phyloP scores from a whole-genome alignment of 202 grass and related monocot species.

The Dendrocalamus latiflorus region DNA sequence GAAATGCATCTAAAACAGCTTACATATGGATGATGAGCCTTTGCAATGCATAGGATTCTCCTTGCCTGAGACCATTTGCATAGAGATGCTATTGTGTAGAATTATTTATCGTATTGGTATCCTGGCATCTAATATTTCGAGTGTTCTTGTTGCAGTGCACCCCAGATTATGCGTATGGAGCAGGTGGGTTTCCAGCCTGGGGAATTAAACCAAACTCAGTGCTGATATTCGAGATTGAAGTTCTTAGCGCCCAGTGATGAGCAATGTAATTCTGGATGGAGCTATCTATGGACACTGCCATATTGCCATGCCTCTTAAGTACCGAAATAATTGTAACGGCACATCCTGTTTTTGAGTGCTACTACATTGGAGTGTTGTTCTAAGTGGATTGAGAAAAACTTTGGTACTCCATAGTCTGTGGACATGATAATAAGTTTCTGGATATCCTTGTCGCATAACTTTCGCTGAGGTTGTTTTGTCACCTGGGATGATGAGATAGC shows the following conservation, averaged over 20 bases:
- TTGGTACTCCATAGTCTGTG: not conserved
- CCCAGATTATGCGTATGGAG: conserved; percentile 91
- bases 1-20: not conserved
- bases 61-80: too few relatives aligned
- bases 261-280: conserved; percentile 1
- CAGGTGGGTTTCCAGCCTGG: conserved; percentile 60
- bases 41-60: conserved; percentile 1
- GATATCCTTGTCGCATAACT: not conserved
- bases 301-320: not conserved
- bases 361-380: too few relatives aligned
- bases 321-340: too few relatives aligned
- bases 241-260: conserved; percentile 38
- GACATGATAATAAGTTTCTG: not conserved
- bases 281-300: not conserved
- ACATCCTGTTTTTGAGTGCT: too few relatives aligned
- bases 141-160: conserved; percentile 57
- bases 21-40: not conserved
- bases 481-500: not conserved
- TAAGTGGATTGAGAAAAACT: too few relatives aligned
- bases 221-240: too few relatives aligned
- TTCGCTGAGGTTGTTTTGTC: not conserved
- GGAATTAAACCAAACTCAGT: conserved; percentile 73
- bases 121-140: not conserved
- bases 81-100: not conserved
- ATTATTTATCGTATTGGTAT: not conserved